A percentile compares a stretch with the other conserved stretches of the same genome.
Evolutionary conservation across 306 rosid species (phyloP).

Genomic region (Quercus parvula): DNA sequence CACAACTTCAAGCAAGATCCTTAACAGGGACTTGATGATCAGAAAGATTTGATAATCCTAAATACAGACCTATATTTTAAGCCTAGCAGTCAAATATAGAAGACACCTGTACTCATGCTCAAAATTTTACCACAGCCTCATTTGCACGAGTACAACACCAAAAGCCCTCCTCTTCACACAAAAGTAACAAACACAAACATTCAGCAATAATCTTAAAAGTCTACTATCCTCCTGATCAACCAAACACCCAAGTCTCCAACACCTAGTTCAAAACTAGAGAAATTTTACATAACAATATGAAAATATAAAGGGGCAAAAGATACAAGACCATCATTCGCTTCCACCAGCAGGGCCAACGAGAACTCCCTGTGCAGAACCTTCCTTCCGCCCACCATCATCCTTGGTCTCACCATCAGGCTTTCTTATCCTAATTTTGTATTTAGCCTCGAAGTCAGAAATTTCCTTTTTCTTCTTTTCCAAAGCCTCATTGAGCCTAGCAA

Average conservation of each 20-base stretch:
- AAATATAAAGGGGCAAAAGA: not conserved
- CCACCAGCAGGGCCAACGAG: conserved; percentile 89
- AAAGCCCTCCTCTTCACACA: not conserved
- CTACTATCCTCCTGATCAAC: conserved; percentile 11
- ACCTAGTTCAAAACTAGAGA: conserved; percentile 2
- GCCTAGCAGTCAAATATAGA: not conserved
- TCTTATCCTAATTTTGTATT: conserved; percentile 83
- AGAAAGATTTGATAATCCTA: too few species aligned
- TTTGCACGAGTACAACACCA: not conserved
- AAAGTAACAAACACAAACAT: not conserved
- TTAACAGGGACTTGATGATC: too few species aligned
- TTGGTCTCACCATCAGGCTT: conserved; percentile 62
- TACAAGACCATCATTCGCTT: conserved; percentile 38
- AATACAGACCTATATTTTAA: not conserved
- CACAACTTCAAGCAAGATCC: too few species aligned
- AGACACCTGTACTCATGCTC: not conserved
- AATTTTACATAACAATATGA: not conserved
- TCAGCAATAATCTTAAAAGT: conserved; percentile 7
- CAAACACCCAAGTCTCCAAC: conserved; percentile 9
- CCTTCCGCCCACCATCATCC: conserved; percentile 72
- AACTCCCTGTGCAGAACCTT: conserved; percentile 93
- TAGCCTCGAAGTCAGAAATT: conserved; percentile 76
- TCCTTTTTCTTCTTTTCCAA: conserved; percentile 93
- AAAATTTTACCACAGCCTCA: not conserved
- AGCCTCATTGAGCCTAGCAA: conserved; percentile 73